Conservation (phyloP, 768 basidiomycete genomes). For the Austroboletus eburneus region DNA sequence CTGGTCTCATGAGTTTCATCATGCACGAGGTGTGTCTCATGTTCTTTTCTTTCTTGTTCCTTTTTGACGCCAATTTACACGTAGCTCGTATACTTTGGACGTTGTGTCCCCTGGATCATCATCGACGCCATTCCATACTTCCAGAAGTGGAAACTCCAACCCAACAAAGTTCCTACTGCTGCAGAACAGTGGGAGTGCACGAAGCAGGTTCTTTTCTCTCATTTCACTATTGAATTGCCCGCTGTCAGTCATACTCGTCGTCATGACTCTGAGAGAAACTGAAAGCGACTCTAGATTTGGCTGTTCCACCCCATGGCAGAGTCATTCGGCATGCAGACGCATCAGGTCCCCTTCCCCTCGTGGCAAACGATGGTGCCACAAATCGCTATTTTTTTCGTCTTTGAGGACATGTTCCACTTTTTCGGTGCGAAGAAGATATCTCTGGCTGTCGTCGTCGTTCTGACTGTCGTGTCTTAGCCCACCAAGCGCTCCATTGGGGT, state of each 20-base stretch:
- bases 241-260: constrained; percentile 46
- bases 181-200: constrained; percentile 95
- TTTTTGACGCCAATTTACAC: neutral
- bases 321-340: constrained; percentile 82
- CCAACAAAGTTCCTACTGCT: constrained; percentile 73
- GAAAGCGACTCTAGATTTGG: constrained; percentile 57
- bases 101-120: constrained; percentile 92
- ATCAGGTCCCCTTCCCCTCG: constrained; percentile 88
- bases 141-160: constrained; percentile 89
- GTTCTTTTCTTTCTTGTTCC: neutral
- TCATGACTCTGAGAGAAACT: neutral
- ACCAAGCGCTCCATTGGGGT: constrained; percentile 85
- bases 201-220: constrained; percentile 88
- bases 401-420: constrained; percentile 96
- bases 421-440: constrained; percentile 45
- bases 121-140: constrained; percentile 95
- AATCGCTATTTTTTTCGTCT: constrained; percentile 85
- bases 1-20: constrained; percentile 88
- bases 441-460: neutral
- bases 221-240: constrained; percentile 94
- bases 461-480: constrained; percentile 47
- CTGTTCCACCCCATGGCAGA: constrained; percentile 90
- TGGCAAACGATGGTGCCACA: constrained; percentile 68
- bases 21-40: constrained; percentile 77
- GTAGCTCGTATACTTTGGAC: constrained; percentile 95